Base-by-base conservation (phyloP, 768 basidiomycete species). In the Lactarius pseudohatsudake region DNA sequence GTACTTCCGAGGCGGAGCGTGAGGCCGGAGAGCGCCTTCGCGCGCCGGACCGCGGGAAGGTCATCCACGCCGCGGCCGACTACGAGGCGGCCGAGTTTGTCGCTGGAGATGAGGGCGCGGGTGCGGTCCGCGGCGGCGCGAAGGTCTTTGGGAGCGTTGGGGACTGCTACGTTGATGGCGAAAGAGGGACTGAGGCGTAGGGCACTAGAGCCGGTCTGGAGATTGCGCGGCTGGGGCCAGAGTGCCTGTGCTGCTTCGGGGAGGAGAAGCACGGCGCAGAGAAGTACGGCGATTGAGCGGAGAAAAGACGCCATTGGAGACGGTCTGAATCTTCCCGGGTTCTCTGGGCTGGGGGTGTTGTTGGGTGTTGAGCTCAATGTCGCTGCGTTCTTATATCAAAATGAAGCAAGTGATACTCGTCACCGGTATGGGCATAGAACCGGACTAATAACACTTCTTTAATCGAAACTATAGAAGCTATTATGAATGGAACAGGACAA, bases 51-150 rank as follows among this genome's bases (percentile, higher is more conserved):
- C 10, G 74, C 72, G 8, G 61, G 55, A 0, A 74, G 77, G 71
- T 88, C 84, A 8, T 77, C 78, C 4, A 80, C 74, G 2, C 87
- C 87, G 57, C 87, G 84, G 20, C 85, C 85, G 28, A 85, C 80
- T 41, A 84, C 79, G 47, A 90, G 83, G 11, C 84, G 77, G 66
- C 82, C 80, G 26, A 87, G 83, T 69, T 84, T 82, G 74, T 90
- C 90, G 6, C 77, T 80, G 38, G 26, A 16, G 2, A 70, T 50
- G 4, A 50, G 79, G 2, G 62, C 45, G 66, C 79, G 80, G 0
- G 87, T 84, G 55, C 82, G 83, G 9, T 73, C 56, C 34, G 85
- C 80, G 50, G 89, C 89, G 26, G 81, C 82, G 26, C 78, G 66
- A 50, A 91, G 79, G 74, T 91, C 89, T 22, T 74, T 68, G 0